A percentile compares a stretch with the other conserved stretches of the same genome.
These are phyloP conservation scores for Chimonanthus salicifolius DNA, from an alignment of 164 flowering plant genomes.

Conservation along the genomic window DNA sequence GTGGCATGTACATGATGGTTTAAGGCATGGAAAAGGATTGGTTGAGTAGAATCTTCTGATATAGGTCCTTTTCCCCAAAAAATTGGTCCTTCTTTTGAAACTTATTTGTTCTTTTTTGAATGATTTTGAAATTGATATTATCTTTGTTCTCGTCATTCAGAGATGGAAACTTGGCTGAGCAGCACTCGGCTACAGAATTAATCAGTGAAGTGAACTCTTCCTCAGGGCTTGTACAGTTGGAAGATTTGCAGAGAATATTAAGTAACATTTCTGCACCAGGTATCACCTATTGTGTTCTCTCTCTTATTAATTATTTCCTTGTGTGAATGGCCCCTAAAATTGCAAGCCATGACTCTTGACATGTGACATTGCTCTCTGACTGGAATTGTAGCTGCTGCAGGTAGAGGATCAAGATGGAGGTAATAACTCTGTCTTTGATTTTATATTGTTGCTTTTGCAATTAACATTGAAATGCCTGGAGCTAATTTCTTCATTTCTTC, in stretches of 20 bases:
- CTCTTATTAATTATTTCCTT: slow-evolving; percentile 2
- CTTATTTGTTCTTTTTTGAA: background rate
- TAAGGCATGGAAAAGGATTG: background rate
- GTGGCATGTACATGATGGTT: too few relatives aligned
- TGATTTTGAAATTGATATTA: background rate
- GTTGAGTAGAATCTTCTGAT: background rate
- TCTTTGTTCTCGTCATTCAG: slow-evolving; percentile 24
- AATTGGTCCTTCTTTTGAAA: too few relatives aligned
- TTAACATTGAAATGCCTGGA: background rate
- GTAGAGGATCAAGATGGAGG: slow-evolving; percentile 72
- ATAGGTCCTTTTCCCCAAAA: background rate
- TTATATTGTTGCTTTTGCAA: background rate
- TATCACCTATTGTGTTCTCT: slow-evolving; percentile 13
- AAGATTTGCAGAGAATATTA: slow-evolving; percentile 83
- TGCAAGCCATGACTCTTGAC: slow-evolving; percentile 10
- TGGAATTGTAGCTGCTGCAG: slow-evolving; percentile 37
- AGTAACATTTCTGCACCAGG: slow-evolving; percentile 70
- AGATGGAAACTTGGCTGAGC: slow-evolving; percentile 57
- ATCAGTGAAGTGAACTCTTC: slow-evolving; percentile 66
- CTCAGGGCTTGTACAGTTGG: slow-evolving; percentile 78
- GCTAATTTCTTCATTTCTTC: background rate
- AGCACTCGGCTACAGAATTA: slow-evolving; percentile 50
- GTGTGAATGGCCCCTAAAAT: background rate
- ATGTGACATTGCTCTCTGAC: slow-evolving; percentile 1
- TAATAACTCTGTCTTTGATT: slow-evolving; percentile 14